phyloP scores from a whole-genome alignment of 2,329 filamentous ascomycete genomes.

The Diaporthe vexans region DNA sequence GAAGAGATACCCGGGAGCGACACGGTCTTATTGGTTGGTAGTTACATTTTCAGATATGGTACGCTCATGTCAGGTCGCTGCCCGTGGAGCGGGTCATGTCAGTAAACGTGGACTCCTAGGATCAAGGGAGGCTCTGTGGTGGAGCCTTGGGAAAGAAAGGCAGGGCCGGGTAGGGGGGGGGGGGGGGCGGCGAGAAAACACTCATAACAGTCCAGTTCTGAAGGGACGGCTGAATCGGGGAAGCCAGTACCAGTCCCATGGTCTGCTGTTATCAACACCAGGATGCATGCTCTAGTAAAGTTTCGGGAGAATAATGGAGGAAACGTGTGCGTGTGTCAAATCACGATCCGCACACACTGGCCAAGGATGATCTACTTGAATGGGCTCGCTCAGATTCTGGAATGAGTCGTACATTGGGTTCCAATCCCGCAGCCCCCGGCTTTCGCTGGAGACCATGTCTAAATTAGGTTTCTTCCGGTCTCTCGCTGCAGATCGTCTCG shows the following conservation, averaged over 20 bases:
- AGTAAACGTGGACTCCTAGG: background rate
- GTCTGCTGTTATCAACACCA: background rate
- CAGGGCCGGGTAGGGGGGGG: background rate
- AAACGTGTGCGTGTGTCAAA: background rate
- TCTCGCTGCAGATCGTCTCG: background rate
- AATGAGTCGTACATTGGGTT: background rate
- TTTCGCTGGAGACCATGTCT: background rate
- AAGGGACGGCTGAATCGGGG: slow-evolving; percentile 1
- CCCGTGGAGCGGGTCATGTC: background rate
- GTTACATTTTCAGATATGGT: slow-evolving; percentile 25
- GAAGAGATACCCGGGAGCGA: background rate
- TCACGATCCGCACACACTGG: background rate
- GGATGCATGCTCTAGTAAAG: background rate
- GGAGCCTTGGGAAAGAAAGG: too few species aligned
- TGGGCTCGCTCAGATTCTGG: background rate
- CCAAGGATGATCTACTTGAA: background rate
- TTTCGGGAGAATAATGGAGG: too few species aligned
- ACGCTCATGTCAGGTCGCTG: slow-evolving; percentile 11
- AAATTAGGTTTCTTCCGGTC: background rate
- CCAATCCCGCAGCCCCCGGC: background rate
- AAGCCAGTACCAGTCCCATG: slow-evolving; percentile 25
- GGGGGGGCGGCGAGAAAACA: background rate
- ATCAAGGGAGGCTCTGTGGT: too few species aligned
- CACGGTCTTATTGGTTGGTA: background rate
- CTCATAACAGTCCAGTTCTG: background rate